Conservation (phyloP, 2,329 filamentous ascomycete species). For the Xylariomycetidae sp. region DNA sequence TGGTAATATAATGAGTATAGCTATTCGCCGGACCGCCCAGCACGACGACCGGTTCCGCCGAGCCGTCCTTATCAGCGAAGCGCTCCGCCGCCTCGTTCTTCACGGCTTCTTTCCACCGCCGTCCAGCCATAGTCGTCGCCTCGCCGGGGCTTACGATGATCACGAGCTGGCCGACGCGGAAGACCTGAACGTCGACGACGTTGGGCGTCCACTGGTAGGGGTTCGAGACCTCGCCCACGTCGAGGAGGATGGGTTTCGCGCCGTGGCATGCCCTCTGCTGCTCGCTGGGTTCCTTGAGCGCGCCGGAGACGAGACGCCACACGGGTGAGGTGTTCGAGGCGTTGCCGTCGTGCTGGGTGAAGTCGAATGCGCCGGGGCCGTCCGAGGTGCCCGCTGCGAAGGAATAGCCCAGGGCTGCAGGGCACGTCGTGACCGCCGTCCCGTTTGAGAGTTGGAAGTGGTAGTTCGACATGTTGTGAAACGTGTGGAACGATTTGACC, state of each 20-base stretch:
- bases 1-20: conserved; percentile 80
- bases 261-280: conserved; percentile 72
- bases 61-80: conserved; percentile 40
- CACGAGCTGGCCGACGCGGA: conserved; percentile 79
- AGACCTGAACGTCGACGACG: conserved; percentile 80
- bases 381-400: conserved; percentile 93
- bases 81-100: conserved; percentile 42
- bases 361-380: conserved; percentile 87
- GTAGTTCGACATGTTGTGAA: conserved; percentile 74
- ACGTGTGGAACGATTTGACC: conserved; percentile 81
- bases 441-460: conserved; percentile 71
- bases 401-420: conserved; percentile 83
- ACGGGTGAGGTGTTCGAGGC: conserved; percentile 64
- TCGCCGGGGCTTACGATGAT: conserved; percentile 84
- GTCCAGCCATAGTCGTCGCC: conserved; percentile 86
- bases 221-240: conserved; percentile 72
- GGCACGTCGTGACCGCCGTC: conserved; percentile 67
- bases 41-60: conserved; percentile 62
- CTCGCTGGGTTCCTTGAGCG: conserved; percentile 65
- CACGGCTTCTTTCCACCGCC: conserved; percentile 77
- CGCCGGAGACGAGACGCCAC: conserved; percentile 70
- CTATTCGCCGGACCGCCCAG: conserved; percentile 86
- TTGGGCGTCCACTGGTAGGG: conserved; percentile 91
- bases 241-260: conserved; percentile 80
- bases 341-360: conserved; percentile 79